phyloP scores from a whole-genome alignment of 2,329 filamentous ascomycete species.

The Colletotrichum salicis region DNA sequence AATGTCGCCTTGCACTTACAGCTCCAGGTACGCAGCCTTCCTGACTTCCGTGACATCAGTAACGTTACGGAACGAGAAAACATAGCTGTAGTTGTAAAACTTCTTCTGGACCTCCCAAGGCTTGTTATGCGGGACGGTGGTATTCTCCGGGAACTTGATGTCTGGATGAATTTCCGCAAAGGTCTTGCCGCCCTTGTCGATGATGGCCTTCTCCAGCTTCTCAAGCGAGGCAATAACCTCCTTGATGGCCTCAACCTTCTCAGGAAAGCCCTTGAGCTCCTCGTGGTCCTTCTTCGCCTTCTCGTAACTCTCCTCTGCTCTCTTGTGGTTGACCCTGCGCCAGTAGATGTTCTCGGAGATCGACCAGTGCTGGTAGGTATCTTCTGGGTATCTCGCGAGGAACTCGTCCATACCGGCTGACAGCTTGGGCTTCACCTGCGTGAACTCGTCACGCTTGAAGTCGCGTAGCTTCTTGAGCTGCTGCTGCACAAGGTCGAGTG shows the following conservation, averaged over 20 bases:
- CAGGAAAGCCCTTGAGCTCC: conserved; percentile 44
- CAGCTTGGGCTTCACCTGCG: conserved; percentile 42
- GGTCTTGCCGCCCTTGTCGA: conserved; percentile 71
- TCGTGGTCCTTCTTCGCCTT: conserved; percentile 38
- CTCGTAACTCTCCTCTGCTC: conserved; percentile 43
- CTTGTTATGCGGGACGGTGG: conserved; percentile 1
- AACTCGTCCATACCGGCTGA: conserved; percentile 60
- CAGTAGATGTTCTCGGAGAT: conserved; percentile 52
- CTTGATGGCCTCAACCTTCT: conserved; percentile 68
- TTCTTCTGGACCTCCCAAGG: conserved; percentile 36
- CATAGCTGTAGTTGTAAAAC: conserved; percentile 55
- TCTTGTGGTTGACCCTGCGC: conserved; percentile 47
- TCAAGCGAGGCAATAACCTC: conserved; percentile 63
- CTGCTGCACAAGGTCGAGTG: conserved; percentile 70
- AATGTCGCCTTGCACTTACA: conserved; percentile 58
- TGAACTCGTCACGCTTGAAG: conserved; percentile 51
- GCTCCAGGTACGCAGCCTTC: conserved; percentile 68
- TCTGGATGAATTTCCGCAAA: conserved; percentile 74
- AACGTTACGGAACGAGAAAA: conserved; percentile 62
- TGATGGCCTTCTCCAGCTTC: conserved; percentile 63
- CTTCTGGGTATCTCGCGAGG: conserved; percentile 59
- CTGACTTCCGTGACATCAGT: conserved; percentile 66
- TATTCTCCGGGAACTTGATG: conserved; percentile 42
- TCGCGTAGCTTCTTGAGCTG: conserved; percentile 61
- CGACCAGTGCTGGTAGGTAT: conserved; percentile 70